Base-by-base conservation (phyloP, 495 filamentous ascomycete genomes). In the Geopyxis carbonaria region DNA sequence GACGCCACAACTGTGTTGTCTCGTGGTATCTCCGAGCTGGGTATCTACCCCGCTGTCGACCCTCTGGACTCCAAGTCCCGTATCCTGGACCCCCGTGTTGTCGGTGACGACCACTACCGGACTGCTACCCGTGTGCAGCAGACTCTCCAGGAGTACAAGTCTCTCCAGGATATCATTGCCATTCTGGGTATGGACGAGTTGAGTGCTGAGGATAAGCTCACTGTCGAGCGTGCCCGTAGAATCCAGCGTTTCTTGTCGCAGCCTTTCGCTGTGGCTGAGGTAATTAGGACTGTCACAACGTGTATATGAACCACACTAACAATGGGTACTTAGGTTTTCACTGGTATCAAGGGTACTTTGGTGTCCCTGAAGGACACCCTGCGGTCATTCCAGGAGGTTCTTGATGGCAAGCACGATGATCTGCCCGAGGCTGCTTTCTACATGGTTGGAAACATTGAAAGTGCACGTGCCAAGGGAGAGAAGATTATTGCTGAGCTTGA, bases 121-220 rank as follows among this genome's bases (percentile, higher is more conserved):
- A 89, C 78, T 53, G 89, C 89, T 66, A 80, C 78, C 61, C 73
- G 75, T 51, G 89, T 97, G 60, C 89, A 97, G 71, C 80, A 86
- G 70, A 95, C 93, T 70, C 73, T 97, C 62, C 89, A 97, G 68
- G 91, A 94, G 73, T 97, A 97, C 80, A 97, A 95, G 80, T 94
- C 87, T 42, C 80, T 97, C 46, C 89, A 97, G 65, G 89, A 97
- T 73, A 97, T 97, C 75, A 97, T 97, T 73, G 89, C 89, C 67
- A 97, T 97, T 80, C 64, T 95, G 59, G 89, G 89, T 76, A 94
- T 95, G 91, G 91, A 97, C 68, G 91, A 97, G 63, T 67, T 95
- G 64, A 93, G 86, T 48, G 91, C 94, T 70, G 77, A 80, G 53
- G 91, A 97, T 63, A 95, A 97, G 78, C 75, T 97, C 54, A 95